Evolutionary conservation across 257 asterid species (phyloP).

Genomic region (Solanum verrucosum): DNA sequence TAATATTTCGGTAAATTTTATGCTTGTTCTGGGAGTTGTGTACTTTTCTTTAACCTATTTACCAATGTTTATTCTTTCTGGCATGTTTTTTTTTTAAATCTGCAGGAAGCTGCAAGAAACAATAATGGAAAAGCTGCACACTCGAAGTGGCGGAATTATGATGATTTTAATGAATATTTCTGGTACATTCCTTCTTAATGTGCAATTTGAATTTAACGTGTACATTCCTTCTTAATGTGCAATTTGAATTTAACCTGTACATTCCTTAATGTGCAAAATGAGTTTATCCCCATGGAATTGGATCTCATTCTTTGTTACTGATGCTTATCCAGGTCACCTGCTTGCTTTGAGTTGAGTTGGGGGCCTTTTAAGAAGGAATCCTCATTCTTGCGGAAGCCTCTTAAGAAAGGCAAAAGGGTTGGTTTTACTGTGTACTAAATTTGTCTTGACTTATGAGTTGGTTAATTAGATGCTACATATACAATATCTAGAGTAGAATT

Average conservation of each 20-base stretch:
- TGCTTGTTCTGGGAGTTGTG: not conserved
- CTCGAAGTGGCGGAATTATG: conserved; percentile 94
- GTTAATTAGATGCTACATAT: not conserved
- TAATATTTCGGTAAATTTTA: not conserved
- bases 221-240: conserved; percentile 12
- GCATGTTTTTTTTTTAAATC: not conserved
- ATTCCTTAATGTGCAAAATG: not conserved
- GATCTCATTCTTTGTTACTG: not conserved
- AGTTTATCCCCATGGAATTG: not conserved
- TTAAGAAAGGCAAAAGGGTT: conserved; percentile 74
- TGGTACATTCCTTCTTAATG: conserved; percentile 39
- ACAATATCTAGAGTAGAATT: not conserved
- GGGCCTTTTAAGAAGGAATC: conserved; percentile 66
- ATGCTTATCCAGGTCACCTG: conserved; percentile 61
- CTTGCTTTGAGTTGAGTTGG: conserved; percentile 80
- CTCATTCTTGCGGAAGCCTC: conserved; percentile 44
- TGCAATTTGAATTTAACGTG: conserved; percentile 8
- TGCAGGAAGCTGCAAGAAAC: conserved; percentile 70
- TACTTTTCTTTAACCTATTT: not conserved
- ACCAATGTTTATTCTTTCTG: not conserved
- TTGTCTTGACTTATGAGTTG: not conserved
- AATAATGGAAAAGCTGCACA: conserved; percentile 90
- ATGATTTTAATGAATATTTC: conserved; percentile 93
- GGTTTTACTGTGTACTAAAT: conserved; percentile 13
- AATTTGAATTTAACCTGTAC: not conserved